Base-by-base conservation (phyloP, 768 basidiomycete species). In the Megacollybia marginata region DNA sequence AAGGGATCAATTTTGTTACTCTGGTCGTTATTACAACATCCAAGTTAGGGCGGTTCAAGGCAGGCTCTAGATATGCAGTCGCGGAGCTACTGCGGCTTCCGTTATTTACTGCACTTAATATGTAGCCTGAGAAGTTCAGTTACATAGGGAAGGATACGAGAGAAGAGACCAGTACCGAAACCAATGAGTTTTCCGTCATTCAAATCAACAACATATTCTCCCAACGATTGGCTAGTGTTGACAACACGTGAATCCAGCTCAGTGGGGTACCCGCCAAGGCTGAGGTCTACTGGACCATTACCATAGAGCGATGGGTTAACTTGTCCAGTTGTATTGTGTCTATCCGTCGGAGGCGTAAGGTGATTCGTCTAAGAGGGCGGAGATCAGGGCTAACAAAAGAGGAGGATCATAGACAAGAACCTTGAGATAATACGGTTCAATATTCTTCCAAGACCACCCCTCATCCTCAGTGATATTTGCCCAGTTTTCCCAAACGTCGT, bases 401-500 rank as follows among this genome's bases (percentile, higher is more conserved):
- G 13, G 15, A 15, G 38, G 38, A 18, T 3, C 23, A 28, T 6
- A 15, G 15, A 40, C 8, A 40, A 13, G 38, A 18, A 40, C 38
- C 38, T 40, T 40, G 8, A 40, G 18, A 18, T 15, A 40, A 8
- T 40, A 65, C 16, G 60, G 55, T n/a, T 55, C 48, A 28, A 67
- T 48, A 8, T 47, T 54, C 3, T 51, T 50, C 58, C 62, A 63
- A 1, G 55, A 54, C 80, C 81, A 83, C 5, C 68, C 68, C 1
- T 65, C 48, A 33, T 80, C 76, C 8, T 73, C 78, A 9, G 68
- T 63, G 18, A 72, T 61, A 1, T 54, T 44, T 0, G 73, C 77
- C 62, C 73, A 77, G 50, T 75, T 73, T 51, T 82, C 74, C 48
- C 71, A 83, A 54, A 82, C 80, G 13, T 67, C 65, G 2, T 46